Evolutionary conservation across 1,284 basidiomycete species (phyloP), one percentile per base, ranked within the genome.

Genomic region (Megacollybia platyphylla): DNA sequence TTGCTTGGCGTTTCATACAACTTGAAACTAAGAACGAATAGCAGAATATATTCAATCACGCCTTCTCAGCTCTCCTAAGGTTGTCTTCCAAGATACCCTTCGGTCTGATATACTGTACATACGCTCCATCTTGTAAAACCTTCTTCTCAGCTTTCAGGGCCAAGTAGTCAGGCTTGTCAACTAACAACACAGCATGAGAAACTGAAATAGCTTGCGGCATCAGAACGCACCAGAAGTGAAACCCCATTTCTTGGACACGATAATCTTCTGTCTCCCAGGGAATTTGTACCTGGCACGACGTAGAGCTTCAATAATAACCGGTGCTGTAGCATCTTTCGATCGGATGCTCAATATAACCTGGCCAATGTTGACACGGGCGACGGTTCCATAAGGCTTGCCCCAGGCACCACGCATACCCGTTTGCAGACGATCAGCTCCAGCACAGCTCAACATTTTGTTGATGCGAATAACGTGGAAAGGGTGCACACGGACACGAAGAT

Each of bases 401-500:
- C 93, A 98, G 49, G 94, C 94, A 57, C 94, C 94, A 72, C 94
- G 90, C 94, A 98, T 97, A 69, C 94, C 94, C 47, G 94, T 96
- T 68, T 97, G 93, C 54, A 93, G 82, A 67, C 89, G 75, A 92
- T 97, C 94, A 57, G 94, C 93, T 62, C 94, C 94, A 56, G 94
- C 94, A 65, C 94, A 97, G 49, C 87, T 90, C 76, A 97, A 89
- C 89, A 97, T 97, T 84, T 98, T 98, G 88, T 98, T 97, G 85
- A 97, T 97, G 55, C 94, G 88, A 68, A 98, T 71, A 55, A 97
- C 90, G 67, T 97, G 94, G 90, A 87, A 97, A 48, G 94, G 94
- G 73, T 98, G 94, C 46, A 91, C 91, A 52, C 93, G 87, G 54
- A 98, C 91, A 57, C 94, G 82, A 63, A 97, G 65, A 68, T 98